Evolutionary conservation across 1,284 basidiomycete genomes (phyloP).

Genomic region (Fomitopsis betulina): DNA sequence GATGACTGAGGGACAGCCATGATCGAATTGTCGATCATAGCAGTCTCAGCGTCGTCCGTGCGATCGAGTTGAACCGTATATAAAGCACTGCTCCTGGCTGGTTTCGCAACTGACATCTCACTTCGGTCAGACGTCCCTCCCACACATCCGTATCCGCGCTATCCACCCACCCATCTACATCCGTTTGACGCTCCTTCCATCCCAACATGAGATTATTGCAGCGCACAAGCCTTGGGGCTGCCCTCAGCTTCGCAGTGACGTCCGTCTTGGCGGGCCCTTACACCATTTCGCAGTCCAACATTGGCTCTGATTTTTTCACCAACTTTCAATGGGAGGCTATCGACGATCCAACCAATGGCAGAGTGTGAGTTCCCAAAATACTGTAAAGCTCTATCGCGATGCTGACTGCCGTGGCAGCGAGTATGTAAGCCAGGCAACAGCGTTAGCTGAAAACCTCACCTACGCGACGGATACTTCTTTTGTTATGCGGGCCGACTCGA

Average conservation of each 20-base stretch:
- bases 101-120: too few relatives aligned
- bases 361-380: conserved; percentile 43
- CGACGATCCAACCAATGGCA: conserved; percentile 54
- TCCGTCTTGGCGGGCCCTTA: conserved; percentile 6
- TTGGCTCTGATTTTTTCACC: conserved; percentile 3
- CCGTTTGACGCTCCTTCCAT: too few relatives aligned
- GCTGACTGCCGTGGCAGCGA: conserved; percentile 19
- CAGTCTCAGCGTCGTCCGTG: not conserved
- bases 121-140: too few relatives aligned
- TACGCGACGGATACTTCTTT: conserved; percentile 27
- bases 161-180: too few relatives aligned
- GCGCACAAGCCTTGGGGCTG: conserved; percentile 26
- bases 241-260: conserved; percentile 16
- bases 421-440: conserved; percentile 30
- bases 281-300: conserved; percentile 3
- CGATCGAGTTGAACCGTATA: not conserved
- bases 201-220: conserved; percentile 15
- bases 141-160: not conserved
- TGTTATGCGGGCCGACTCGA: conserved; percentile 47
- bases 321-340: conserved; percentile 33
- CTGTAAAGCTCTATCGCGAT: not conserved
- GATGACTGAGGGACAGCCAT: not conserved
- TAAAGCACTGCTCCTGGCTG: not conserved
- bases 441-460: conserved; percentile 27
- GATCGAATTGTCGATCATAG: not conserved